These are phyloP conservation scores for Monosporascus sp. DNA, from an alignment of 2,329 filamentous ascomycete genomes.

Conservation along the genomic window DNA sequence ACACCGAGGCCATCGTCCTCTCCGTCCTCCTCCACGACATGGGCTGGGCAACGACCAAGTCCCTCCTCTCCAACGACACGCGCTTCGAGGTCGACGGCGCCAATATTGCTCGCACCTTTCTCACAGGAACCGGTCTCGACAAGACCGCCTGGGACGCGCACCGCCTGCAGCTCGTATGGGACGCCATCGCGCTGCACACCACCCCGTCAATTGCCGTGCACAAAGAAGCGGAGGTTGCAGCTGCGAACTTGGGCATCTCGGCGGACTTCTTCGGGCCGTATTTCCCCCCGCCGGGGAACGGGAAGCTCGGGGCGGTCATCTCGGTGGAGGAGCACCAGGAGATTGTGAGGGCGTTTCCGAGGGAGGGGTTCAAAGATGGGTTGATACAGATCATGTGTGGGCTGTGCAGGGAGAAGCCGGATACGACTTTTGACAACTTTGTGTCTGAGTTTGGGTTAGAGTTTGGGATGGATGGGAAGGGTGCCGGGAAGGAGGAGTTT, in stretches of 20 bases:
- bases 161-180: constrained; percentile 6
- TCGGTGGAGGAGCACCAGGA: constrained; percentile 13
- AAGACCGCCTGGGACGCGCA: constrained; percentile 5
- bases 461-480: constrained; percentile 14
- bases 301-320: constrained; percentile 8
- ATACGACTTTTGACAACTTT: constrained; percentile 15
- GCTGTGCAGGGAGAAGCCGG: constrained; percentile 14
- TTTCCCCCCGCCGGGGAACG: constrained; percentile 6
- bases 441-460: constrained; percentile 9
- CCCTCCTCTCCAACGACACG: constrained; percentile 5
- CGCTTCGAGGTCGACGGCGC: constrained; percentile 18
- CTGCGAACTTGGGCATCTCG: constrained; percentile 10
- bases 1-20: constrained; percentile 12
- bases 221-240: constrained; percentile 10
- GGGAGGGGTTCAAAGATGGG: constrained; percentile 6
- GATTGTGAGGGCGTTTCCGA: constrained; percentile 12
- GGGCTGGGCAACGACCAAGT: constrained; percentile 11
- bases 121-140: not conserved
- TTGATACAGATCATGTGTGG: constrained; percentile 12
- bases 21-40: constrained; percentile 15
- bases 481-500: constrained; percentile 10
- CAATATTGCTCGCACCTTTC: constrained; percentile 6
- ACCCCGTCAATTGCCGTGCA: constrained; percentile 11
- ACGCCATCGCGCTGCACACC: constrained; percentile 11
- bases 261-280: constrained; percentile 13